Evolutionary conservation across 495 filamentous ascomycete species (phyloP).

Genomic region (Lentithecium fluviatile): DNA sequence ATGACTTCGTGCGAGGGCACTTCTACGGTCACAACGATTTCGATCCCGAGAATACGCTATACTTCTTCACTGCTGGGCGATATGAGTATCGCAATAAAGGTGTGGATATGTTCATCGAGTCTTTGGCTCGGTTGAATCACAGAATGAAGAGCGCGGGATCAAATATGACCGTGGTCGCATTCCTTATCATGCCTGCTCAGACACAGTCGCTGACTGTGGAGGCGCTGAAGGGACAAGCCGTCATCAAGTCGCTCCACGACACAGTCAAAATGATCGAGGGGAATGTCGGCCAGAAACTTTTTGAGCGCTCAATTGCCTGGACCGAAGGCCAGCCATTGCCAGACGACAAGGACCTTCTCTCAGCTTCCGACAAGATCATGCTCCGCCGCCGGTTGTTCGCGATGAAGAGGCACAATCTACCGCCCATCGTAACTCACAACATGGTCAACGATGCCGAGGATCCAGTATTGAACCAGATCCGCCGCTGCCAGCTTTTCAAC

Average conservation of each 20-base stretch:
- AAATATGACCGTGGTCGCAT: constrained; percentile 95
- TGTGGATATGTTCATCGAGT: constrained; percentile 99
- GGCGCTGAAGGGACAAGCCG: constrained; percentile 92
- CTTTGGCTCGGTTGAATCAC: constrained; percentile 90
- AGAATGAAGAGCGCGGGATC: constrained; percentile 79
- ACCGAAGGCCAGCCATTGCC: constrained; percentile 89
- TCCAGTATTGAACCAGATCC: constrained; percentile 93
- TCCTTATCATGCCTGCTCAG: constrained; percentile 98
- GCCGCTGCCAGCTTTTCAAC: constrained; percentile 95
- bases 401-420: constrained; percentile 86
- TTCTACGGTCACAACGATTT: constrained; percentile 99
- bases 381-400: constrained; percentile 88
- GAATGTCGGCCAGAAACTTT: constrained; percentile 87
- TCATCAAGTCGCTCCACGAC: constrained; percentile 92
- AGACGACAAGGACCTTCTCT: constrained; percentile 92
- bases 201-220: constrained; percentile 96
- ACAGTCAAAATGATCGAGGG: constrained; percentile 87
- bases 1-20: constrained; percentile 96
- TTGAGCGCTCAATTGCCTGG: constrained; percentile 90
- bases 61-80: constrained; percentile 93
- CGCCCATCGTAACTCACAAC: constrained; percentile 99
- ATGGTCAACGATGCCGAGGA: constrained; percentile 94
- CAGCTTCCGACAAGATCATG: constrained; percentile 87
- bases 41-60: constrained; percentile 93
- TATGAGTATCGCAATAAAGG: constrained; percentile 99